These are phyloP conservation scores for Avicennia marina DNA, from an alignment of 257 asterid genomes.

Conservation along the genomic window DNA sequence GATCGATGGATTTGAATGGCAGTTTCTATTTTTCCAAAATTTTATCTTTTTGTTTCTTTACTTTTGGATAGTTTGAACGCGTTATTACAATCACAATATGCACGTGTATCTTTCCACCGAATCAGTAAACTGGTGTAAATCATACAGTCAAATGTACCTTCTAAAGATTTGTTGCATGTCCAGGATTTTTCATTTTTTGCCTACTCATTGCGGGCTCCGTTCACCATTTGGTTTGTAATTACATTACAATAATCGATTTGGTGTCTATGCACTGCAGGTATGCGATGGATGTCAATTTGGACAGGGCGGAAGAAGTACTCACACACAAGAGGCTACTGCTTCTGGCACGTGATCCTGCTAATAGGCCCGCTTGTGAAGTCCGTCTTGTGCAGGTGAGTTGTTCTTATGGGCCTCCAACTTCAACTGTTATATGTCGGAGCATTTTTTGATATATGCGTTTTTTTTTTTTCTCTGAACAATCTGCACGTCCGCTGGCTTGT, in stretches of 20 bases:
- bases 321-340: constrained; percentile 55
- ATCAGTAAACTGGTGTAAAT: not conserved
- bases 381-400: constrained; percentile 58
- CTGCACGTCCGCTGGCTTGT: no score
- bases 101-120: not conserved
- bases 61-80: not conserved
- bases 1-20: not conserved
- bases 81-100: not conserved
- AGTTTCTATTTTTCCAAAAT: not conserved
- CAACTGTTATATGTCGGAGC: no score
- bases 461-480: not conserved
- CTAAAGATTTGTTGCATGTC: constrained; percentile 19
- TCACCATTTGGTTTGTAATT: not conserved
- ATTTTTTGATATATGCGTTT: not conserved
- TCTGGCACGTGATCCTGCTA: constrained; percentile 60
- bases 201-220: no score
- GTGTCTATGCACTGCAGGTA: constrained; percentile 31
- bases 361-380: constrained; percentile 66
- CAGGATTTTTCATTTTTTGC: no score
- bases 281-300: constrained; percentile 68
- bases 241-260: not conserved
- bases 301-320: constrained; percentile 67
- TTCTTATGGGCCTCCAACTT: not conserved
- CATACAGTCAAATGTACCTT: not conserved
- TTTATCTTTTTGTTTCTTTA: not conserved